Percentiles rank a stretch among this genome's conserved stretches.
Evolutionary conservation across 1,139 yeast species (phyloP).

Genomic region (Geotrichum phurueaensis): DNA sequence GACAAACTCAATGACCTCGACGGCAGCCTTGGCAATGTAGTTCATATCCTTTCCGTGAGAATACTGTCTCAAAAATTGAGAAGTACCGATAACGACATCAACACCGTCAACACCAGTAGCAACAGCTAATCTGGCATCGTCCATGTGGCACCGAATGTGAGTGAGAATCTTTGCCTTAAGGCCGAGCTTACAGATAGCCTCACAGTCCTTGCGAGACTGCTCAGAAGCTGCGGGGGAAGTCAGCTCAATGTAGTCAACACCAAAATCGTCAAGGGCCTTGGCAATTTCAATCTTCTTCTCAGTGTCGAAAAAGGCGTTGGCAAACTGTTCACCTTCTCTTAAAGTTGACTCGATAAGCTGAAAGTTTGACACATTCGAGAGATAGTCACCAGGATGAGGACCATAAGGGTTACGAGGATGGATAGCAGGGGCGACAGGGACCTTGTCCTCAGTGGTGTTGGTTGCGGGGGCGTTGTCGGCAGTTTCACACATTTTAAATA

Average conservation of each 20-base stretch:
- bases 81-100: conserved; percentile 96
- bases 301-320: conserved; percentile 91
- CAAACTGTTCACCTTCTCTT: conserved; percentile 98
- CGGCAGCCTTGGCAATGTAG: conserved; percentile 92
- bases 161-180: conserved; percentile 87
- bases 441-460: conserved; percentile 16
- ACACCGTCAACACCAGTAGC: conserved; percentile 99
- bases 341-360: conserved; percentile 92
- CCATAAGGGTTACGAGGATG: conserved; percentile 71
- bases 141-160: conserved; percentile 97
- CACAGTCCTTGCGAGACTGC: conserved; percentile 89
- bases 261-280: conserved; percentile 93
- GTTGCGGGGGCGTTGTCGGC: conserved; percentile 1
- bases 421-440: conserved; percentile 17
- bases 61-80: conserved; percentile 88
- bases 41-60: conserved; percentile 99
- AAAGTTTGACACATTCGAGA: conserved; percentile 84
- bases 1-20: conserved; percentile 95
- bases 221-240: conserved; percentile 97
- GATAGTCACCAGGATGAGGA: conserved; percentile 86
- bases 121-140: conserved; percentile 94
- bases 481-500: neutral
- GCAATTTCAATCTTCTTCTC: conserved; percentile 97
- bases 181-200: conserved; percentile 95
- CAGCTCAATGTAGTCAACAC: conserved; percentile 95